Conservation (phyloP, 1,139 yeast genomes). For the Hyphopichia pseudoburtonii region DNA sequence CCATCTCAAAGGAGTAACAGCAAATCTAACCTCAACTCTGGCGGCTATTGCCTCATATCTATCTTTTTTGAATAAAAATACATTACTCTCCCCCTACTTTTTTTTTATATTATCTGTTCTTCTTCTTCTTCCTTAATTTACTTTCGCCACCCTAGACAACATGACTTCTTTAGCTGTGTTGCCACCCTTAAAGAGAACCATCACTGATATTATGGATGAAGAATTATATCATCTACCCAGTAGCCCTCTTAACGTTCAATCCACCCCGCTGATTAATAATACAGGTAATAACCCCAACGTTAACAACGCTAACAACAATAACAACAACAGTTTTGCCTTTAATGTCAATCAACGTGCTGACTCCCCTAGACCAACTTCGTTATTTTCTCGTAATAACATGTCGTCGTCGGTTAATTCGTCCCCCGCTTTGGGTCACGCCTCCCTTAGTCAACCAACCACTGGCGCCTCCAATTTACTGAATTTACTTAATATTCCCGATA, state of each 20-base stretch:
- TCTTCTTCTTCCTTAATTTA: too few relatives aligned
- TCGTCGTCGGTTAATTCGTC: conserved; percentile 16
- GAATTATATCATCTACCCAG: conserved; percentile 55
- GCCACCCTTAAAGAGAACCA: conserved; percentile 51
- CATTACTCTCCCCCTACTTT: not conserved
- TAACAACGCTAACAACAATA: conserved; percentile 4
- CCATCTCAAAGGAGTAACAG: too few relatives aligned
- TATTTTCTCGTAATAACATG: conserved; percentile 4
- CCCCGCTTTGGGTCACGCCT: conserved; percentile 13
- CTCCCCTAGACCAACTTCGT: conserved; percentile 10
- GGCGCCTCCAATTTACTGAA: conserved; percentile 22
- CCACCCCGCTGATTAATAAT: conserved; percentile 6
- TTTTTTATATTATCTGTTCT: not conserved
- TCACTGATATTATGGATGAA: conserved; percentile 64
- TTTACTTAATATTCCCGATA: conserved; percentile 32
- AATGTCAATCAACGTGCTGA: conserved; percentile 6
- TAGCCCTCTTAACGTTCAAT: conserved; percentile 14
- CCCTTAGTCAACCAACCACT: conserved; percentile 6
- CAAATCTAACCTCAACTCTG: too few relatives aligned
- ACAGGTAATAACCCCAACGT: conserved; percentile 4
- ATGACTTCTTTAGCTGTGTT: conserved; percentile 51
- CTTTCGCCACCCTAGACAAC: too few relatives aligned
- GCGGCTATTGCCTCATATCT: too few relatives aligned
- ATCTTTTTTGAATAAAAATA: too few relatives aligned
- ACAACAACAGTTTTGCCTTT: conserved; percentile 2